A percentile compares a stretch with the other conserved stretches of the same genome.
Conservation (phyloP, 1,284 basidiomycete species). For the Amylostereum chailletii region DNA sequence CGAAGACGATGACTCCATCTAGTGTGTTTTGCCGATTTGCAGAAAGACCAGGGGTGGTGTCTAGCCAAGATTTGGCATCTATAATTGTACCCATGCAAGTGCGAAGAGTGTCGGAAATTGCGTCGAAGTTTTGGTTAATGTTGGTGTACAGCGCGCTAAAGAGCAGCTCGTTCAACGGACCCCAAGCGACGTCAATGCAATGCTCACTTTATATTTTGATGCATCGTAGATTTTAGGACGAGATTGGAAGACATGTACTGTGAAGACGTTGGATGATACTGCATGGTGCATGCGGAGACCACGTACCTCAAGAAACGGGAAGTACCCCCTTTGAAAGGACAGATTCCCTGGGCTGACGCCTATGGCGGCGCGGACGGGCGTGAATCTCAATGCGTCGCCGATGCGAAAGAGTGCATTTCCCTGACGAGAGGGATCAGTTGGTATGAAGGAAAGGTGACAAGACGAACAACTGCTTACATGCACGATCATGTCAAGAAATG, state of each 20-base stretch:
- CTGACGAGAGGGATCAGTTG: constrained; percentile 19
- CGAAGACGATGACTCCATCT: constrained; percentile 26
- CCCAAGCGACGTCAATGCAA: not conserved
- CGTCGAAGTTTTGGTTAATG: constrained; percentile 42
- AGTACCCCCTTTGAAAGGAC: constrained; percentile 53
- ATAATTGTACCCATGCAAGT: constrained; percentile 35
- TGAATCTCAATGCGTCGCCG: constrained; percentile 41
- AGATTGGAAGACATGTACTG: constrained; percentile 59
- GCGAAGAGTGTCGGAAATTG: constrained; percentile 32
- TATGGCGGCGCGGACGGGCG: constrained; percentile 30
- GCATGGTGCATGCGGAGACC: not conserved
- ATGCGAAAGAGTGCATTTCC: constrained; percentile 44
- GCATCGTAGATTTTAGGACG: constrained; percentile 51
- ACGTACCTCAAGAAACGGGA: constrained; percentile 49
- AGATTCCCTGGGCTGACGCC: constrained; percentile 26
- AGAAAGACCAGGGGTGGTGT: constrained; percentile 11
- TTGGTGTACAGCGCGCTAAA: constrained; percentile 43
- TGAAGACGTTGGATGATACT: not conserved
- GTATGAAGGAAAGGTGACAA: not conserved
- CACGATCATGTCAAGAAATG: constrained; percentile 35
- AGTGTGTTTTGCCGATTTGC: constrained; percentile 33
- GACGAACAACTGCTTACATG: constrained; percentile 21
- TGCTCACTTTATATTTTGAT: constrained; percentile 45
- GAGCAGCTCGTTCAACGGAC: not conserved
- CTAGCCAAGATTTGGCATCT: constrained; percentile 16